Percentiles rank a stretch among this genome's conserved stretches.
These are phyloP conservation scores for Aspergillus uvarum DNA, from an alignment of 2,329 filamentous ascomycete species.

Conservation along the genomic window DNA sequence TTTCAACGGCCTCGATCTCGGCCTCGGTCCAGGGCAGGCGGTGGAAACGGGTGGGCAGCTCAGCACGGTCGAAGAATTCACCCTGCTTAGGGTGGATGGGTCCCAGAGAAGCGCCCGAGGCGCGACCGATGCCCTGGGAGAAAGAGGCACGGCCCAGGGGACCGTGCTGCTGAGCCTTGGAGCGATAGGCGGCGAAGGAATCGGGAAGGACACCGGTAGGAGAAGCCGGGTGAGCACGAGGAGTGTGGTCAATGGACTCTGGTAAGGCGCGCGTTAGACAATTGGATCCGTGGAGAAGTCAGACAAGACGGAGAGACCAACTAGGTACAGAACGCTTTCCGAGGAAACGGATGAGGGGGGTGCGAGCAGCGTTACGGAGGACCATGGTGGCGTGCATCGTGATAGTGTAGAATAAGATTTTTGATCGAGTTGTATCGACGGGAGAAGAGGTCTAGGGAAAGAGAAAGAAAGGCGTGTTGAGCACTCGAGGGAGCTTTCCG, in stretches of 20 bases:
- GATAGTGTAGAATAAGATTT: conserved; percentile 12
- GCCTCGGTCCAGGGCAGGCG: conserved; percentile 69
- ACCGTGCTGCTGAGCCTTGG: conserved; percentile 65
- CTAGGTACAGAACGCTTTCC: conserved; percentile 48
- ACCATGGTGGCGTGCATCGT: conserved; percentile 46
- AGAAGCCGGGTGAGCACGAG: conserved; percentile 59
- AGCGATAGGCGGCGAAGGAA: conserved; percentile 62
- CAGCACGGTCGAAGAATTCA: conserved; percentile 81
- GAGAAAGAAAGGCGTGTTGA: conserved; percentile 21
- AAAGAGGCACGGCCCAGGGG: conserved; percentile 50
- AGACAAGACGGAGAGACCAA: conserved; percentile 28
- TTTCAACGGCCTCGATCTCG: conserved; percentile 96
- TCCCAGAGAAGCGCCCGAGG: conserved; percentile 69
- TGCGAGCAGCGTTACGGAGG: conserved; percentile 44
- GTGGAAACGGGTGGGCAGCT: conserved; percentile 82
- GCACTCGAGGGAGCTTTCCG: conserved; percentile 21
- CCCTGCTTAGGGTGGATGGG: conserved; percentile 69
- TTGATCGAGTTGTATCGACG: conserved; percentile 15
- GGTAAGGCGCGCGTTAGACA: conserved; percentile 9
- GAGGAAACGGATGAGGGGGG: conserved; percentile 52
- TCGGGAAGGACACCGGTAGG: conserved; percentile 57
- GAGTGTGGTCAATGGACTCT: conserved; percentile 54
- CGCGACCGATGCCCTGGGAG: conserved; percentile 55
- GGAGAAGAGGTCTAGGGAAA: conserved; percentile 12
- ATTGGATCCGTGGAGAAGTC: not conserved